Conservation (phyloP, 192 early-diverging fungal genomes). For the Mortierella hygrophila region DNA sequence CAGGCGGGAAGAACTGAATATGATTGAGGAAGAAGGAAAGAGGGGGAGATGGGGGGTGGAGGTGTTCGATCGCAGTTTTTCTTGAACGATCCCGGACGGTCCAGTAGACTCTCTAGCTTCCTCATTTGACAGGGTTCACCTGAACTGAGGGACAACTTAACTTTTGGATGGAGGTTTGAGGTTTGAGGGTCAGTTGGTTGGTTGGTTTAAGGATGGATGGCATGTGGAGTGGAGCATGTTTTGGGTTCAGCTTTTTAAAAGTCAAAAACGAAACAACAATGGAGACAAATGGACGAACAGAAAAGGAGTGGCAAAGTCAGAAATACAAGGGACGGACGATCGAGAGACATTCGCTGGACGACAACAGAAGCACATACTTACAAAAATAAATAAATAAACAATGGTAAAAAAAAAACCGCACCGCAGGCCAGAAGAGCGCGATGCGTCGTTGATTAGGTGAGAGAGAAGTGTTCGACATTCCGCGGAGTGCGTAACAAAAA, state of each 20-base stretch:
- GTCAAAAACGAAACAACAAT: no score
- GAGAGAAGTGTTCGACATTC: background rate
- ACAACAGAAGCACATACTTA: background rate
- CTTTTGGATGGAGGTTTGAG: no score
- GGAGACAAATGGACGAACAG: background rate
- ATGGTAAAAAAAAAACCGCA: background rate
- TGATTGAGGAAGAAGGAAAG: background rate
- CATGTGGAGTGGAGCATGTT: background rate
- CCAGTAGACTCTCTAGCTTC: background rate
- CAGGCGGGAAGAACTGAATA: background rate
- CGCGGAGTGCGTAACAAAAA: conserved; percentile 6
- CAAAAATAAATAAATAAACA: background rate
- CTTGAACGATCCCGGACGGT: background rate
- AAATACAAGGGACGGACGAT: conserved; percentile 1
- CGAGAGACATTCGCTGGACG: background rate
- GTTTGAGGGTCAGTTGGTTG: no score
- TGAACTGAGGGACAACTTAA: background rate
- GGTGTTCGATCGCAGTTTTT: background rate
- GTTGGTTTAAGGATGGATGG: no score
- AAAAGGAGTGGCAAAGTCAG: background rate
- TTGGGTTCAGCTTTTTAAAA: background rate
- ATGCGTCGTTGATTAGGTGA: background rate
- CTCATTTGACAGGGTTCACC: conserved; percentile 36
- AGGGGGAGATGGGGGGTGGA: no score
- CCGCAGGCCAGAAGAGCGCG: background rate